These are phyloP conservation scores for Sugiyamaella marilandica DNA, from an alignment of 805 yeast genomes.

Conservation along the genomic window DNA sequence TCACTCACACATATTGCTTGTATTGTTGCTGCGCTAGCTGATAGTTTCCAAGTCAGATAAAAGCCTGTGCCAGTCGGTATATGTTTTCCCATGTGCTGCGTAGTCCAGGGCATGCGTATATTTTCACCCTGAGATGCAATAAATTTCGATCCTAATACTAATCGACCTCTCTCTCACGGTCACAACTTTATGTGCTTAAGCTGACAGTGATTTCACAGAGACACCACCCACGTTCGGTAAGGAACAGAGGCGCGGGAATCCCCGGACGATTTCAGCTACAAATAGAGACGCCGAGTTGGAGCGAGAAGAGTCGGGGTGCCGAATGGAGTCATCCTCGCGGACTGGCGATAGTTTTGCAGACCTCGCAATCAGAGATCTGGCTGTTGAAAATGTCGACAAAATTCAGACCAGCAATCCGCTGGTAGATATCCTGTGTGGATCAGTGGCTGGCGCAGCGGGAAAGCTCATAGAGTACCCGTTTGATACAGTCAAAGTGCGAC, in stretches of 20 bases:
- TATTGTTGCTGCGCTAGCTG: too few relatives aligned
- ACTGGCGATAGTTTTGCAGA: background rate
- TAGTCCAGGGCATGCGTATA: background rate
- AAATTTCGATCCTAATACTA: background rate
- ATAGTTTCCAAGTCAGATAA: too few relatives aligned
- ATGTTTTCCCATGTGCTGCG: background rate
- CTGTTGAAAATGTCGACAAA: background rate
- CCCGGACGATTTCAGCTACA: background rate
- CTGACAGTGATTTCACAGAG: background rate
- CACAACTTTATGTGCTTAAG: background rate
- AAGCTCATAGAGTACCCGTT: constrained; percentile 87
- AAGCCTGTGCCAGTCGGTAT: too few relatives aligned
- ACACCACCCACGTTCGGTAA: background rate
- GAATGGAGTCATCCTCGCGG: background rate
- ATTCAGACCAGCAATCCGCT: background rate
- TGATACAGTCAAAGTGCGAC: constrained; percentile 85
- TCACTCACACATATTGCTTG: background rate
- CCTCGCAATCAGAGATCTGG: background rate
- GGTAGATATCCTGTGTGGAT: constrained; percentile 31
- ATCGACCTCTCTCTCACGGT: too few relatives aligned
- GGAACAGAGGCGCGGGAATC: background rate
- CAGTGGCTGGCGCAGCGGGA: constrained; percentile 72
- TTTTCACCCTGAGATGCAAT: background rate
- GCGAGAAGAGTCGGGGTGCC: background rate
- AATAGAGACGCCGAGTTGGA: background rate